Percentiles rank a stretch among this genome's conserved stretches.
Evolutionary conservation across 1,139 yeast genomes (phyloP).

Genomic region (Suhomyces kunorum): DNA sequence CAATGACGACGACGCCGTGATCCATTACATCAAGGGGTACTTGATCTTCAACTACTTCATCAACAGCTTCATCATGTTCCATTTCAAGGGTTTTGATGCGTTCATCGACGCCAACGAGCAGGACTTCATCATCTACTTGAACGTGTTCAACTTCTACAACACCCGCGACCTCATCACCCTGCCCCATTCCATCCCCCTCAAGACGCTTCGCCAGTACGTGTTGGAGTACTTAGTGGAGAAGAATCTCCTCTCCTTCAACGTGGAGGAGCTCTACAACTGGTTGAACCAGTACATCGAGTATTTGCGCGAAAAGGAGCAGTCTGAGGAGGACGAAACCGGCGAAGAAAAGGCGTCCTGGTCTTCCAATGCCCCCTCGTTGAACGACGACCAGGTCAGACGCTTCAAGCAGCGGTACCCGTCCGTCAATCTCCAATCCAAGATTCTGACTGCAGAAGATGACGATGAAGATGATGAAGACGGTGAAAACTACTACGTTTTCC

Average conservation of each 20-base stretch:
- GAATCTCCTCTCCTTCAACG: slow-evolving; percentile 38
- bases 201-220: slow-evolving; percentile 29
- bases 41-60: slow-evolving; percentile 47
- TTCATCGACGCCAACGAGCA: slow-evolving; percentile 41
- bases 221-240: slow-evolving; percentile 35
- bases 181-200: slow-evolving; percentile 26
- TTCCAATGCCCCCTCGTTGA: neutral
- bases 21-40: slow-evolving; percentile 40
- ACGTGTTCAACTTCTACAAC: slow-evolving; percentile 46
- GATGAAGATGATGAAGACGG: slow-evolving; percentile 2
- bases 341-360: slow-evolving; percentile 4
- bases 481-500: slow-evolving; percentile 7
- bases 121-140: slow-evolving; percentile 48
- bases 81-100: slow-evolving; percentile 46
- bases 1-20: slow-evolving; percentile 10
- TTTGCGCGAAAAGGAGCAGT: slow-evolving; percentile 34
- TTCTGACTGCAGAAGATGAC: neutral
- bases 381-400: slow-evolving; percentile 7
- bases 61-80: slow-evolving; percentile 46
- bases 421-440: neutral
- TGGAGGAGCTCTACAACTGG: slow-evolving; percentile 43
- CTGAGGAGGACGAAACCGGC: neutral
- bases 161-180: slow-evolving; percentile 29
- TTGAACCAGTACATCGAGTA: slow-evolving; percentile 44
- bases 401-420: slow-evolving; percentile 16